phyloP scores from a whole-genome alignment of 306 rosid species.

The Quercus rubra region DNA sequence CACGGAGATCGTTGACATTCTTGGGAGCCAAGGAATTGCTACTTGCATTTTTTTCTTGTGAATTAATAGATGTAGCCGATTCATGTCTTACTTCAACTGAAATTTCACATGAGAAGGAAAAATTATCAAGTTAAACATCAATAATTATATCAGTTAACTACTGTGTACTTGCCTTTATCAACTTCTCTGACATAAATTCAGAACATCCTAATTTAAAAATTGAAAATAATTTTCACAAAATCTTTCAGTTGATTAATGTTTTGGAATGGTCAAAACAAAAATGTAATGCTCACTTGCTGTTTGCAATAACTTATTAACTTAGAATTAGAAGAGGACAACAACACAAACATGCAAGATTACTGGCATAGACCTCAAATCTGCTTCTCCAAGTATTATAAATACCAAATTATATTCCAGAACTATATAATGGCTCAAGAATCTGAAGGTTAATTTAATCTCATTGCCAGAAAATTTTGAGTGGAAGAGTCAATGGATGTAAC shows the following conservation, averaged over 20 bases:
- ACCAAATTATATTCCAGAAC: neutral
- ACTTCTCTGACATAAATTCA: neutral
- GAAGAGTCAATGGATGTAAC: neutral
- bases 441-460: neutral
- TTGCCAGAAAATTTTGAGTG: neutral
- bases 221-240: neutral
- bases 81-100: constrained; percentile 39
- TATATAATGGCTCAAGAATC: neutral
- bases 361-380: neutral
- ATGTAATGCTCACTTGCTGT: neutral
- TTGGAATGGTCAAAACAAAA: neutral
- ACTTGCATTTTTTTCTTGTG: constrained; percentile 10
- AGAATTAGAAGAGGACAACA: neutral
- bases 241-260: neutral
- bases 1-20: constrained; percentile 74
- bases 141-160: neutral
- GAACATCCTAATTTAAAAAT: neutral
- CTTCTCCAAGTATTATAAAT: neutral
- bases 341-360: neutral
- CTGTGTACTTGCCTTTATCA: neutral
- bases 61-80: constrained; percentile 16
- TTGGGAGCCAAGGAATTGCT: constrained; percentile 38
- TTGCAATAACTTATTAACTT: neutral
- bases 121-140: neutral
- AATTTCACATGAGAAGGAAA: neutral